Base-by-base conservation (phyloP, 2,329 filamentous ascomycete genomes). In the Pestalotiopsis sp. region DNA sequence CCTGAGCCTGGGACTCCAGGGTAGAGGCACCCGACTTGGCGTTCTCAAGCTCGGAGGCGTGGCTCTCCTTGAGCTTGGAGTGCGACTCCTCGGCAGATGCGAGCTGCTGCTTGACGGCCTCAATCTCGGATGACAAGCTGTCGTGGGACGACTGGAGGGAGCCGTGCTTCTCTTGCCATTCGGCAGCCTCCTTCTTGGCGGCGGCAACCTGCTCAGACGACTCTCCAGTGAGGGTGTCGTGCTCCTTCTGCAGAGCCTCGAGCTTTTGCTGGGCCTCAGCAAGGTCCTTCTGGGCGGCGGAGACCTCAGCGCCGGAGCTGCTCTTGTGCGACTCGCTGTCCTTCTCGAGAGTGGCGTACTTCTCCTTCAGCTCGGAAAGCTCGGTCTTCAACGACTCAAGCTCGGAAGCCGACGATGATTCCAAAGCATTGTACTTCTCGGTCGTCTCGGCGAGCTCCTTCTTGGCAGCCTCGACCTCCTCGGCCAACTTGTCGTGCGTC, bases 391-490 rank as follows among this genome's bases (percentile, higher is more conserved):
- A 72, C 23, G 77, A 71, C 4, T 73, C 72, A n/a, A 78, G 66
- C 61, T 80, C 77, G 36, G 75, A 73, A 23, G 78, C 77, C 14
- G 80, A 76, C 59, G 79, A 72, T 61, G 74, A 77, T 56, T 69
- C 38, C 45, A 69, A 31, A 13, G 57, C 25, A 27, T 23, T 66
- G 58, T 66, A 31, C 67, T 67, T 69, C 31, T 66, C 67, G 31
- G 57, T 20, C 7, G 63, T 62, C 36, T 41, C 64, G n/a, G 67
- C 56, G 14, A 69, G 27, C 4, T 69, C 63, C 45, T 66, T 67
- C 67, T 69, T 69, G 56, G 41, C 67, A 61, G 64, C 38, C 23
- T 65, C 23, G n/a, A 67, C 13, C 23, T 59, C 65, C 9, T 62
- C 20, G 7, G 41, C 27, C 23, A 74, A 71, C n/a, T 72, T 68